These are phyloP conservation scores for Plasmodium reichenowi DNA, from an alignment of 169 alveolate species.

Conservation along the genomic window DNA sequence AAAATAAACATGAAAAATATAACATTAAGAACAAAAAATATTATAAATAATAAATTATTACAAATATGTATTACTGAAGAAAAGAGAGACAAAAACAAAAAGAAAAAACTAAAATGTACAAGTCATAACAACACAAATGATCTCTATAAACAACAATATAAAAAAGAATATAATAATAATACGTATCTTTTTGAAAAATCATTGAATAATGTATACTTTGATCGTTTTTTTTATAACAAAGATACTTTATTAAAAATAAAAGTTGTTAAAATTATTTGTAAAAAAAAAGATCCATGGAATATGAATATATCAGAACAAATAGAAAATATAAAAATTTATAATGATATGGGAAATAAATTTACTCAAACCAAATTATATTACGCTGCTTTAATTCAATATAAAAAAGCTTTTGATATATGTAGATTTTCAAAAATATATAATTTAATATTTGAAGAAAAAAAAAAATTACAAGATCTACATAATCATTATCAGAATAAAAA, in stretches of 20 bases:
- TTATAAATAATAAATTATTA: background rate
- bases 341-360: constrained; percentile 58
- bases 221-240: constrained; percentile 46
- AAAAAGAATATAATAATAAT: constrained; percentile 3
- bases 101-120: background rate
- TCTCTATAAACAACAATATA: background rate
- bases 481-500: constrained; percentile 6
- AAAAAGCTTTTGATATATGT: constrained; percentile 56
- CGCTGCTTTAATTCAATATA: constrained; percentile 73
- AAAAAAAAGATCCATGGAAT: constrained; percentile 77
- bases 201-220: constrained; percentile 63
- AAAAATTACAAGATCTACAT: background rate
- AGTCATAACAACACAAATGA: background rate
- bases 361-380: constrained; percentile 28
- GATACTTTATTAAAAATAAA: constrained; percentile 70
- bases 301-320: constrained; percentile 66
- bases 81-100: background rate
- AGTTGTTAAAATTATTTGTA: constrained; percentile 70
- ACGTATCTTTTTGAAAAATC: constrained; percentile 6
- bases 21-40: background rate
- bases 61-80: background rate
- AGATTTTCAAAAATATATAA: constrained; percentile 69
- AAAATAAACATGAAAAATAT: constrained; percentile 17
- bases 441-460: constrained; percentile 73
- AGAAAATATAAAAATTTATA: constrained; percentile 64